Evolutionary conservation across 228 moss, liverwort and hornwort species (phyloP), one percentile per base, ranked within the genome.

Genomic region (Sphagnum fallax): DNA sequence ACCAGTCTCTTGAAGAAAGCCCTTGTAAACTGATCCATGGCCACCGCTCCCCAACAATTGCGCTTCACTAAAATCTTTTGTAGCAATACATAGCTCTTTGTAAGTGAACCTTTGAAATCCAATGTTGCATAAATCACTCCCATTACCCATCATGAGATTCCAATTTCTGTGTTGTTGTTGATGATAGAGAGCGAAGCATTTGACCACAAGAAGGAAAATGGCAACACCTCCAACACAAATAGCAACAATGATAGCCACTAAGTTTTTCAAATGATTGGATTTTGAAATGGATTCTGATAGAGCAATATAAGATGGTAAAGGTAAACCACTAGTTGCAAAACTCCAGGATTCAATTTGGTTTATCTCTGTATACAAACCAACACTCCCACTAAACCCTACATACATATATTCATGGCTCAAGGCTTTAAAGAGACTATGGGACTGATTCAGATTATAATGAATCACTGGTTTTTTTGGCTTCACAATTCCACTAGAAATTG

Each of bases 301-400:
- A n/a, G 5, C 52, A 16, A 5, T 47, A 14, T 50, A 12, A 49
- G 79, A 71, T 9, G 71, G 5, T 8, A 13, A 74, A 47, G 68
- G 74, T 15, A 67, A 67, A 51, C 64, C 59, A 47, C 10, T 65
- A 69, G 66, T 79, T 0, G 47, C 67, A 65, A 79, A 75, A 32
- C 62, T 72, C 79, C 79, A 79, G 50, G 69, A 6, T 67, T 75
- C 66, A 58, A 79, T 75, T 49, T 71, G 60, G 61, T 79, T 12
- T n/a, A 66, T 51, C 72, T 79, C 75, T 10, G 49, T 67, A 16
- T 14, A 47, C 64, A 67, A 15, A 7, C 75, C 79, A 5, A 67
- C 66, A 4, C 68, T 66, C 15, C 65, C 71, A 64, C 62, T 74
- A 15, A 78, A 78, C 11, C 78, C 78, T 14, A 79, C 79, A 12